These are phyloP conservation scores for Psilocybe subaeruginosa DNA, from an alignment of 768 basidiomycete species.

Conservation along the genomic window DNA sequence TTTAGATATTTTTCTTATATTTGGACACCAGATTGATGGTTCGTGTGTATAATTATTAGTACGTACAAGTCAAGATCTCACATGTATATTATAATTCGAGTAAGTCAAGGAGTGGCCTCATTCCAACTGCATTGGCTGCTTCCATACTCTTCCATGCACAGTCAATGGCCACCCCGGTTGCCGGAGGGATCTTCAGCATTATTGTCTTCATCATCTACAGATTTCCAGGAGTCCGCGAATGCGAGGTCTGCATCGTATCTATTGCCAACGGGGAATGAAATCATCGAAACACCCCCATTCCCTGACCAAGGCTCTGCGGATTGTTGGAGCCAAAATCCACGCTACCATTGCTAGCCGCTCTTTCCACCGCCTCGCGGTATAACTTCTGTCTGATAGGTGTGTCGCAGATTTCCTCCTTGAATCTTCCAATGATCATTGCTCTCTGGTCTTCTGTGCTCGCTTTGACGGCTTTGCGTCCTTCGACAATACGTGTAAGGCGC, in stretches of 20 bases:
- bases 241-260: too few relatives aligned
- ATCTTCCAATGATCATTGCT: slow-evolving; percentile 35
- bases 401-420: slow-evolving; percentile 34
- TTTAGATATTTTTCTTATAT: slow-evolving; percentile 9
- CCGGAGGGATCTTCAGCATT: too few relatives aligned
- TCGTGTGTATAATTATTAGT: slow-evolving; percentile 1
- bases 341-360: background rate
- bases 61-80: background rate
- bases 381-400: slow-evolving; percentile 35
- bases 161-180: too few relatives aligned
- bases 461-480: slow-evolving; percentile 40
- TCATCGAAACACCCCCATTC: background rate
- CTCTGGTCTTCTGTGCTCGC: slow-evolving; percentile 36
- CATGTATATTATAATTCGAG: background rate
- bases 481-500: slow-evolving; percentile 38
- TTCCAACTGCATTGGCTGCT: too few relatives aligned
- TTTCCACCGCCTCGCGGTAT: slow-evolving; percentile 29
- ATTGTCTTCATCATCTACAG: too few relatives aligned
- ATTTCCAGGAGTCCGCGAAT: too few relatives aligned
- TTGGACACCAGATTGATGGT: background rate
- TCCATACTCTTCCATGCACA: too few relatives aligned
- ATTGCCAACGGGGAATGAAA: too few relatives aligned
- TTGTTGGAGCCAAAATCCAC: background rate
- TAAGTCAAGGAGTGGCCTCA: too few relatives aligned
- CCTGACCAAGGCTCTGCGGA: background rate